Percentiles rank a stretch among this genome's conserved stretches.
Evolutionary conservation across 331 rosid genomes (phyloP).

Genomic region (Quercus phellos): DNA sequence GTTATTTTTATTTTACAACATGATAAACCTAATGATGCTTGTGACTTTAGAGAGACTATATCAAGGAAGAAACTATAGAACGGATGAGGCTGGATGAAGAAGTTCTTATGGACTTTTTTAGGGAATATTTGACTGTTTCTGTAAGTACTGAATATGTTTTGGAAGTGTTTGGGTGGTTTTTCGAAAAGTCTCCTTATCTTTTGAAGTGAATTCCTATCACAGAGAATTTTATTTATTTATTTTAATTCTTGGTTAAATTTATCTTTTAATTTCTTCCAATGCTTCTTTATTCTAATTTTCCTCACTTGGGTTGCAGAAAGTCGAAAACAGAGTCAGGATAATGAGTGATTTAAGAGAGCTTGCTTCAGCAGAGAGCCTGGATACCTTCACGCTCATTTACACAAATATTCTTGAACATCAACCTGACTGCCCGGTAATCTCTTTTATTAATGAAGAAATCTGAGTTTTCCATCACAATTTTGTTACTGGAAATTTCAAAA

Average conservation of each 20-base stretch:
- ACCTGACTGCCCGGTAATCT: conserved; percentile 93
- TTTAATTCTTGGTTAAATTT: background rate
- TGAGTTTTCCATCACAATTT: background rate
- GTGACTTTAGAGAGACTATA: conserved; percentile 66
- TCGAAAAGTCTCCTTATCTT: background rate
- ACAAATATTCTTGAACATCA: conserved; percentile 94
- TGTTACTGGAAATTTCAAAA: background rate
- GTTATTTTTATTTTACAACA: conserved; percentile 20
- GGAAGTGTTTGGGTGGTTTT: background rate
- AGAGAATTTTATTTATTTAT: background rate
- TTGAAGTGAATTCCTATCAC: conserved; percentile 3
- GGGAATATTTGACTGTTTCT: conserved; percentile 83
- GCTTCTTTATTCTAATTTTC: conserved; percentile 23
- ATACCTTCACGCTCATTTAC: conserved; percentile 76
- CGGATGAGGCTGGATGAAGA: conserved; percentile 97
- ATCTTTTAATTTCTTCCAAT: conserved; percentile 1
- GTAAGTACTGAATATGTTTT: conserved; percentile 45
- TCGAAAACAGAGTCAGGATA: conserved; percentile 72
- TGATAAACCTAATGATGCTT: conserved; percentile 11
- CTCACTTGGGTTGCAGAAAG: conserved; percentile 56
- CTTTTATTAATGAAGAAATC: background rate
- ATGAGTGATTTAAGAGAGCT: conserved; percentile 86
- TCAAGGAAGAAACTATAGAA: conserved; percentile 92
- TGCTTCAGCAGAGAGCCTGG: conserved; percentile 97
- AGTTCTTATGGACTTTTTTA: conserved; percentile 89